Conservation (phyloP, 345 rosid species). For the Leavenworthia alabamica region DNA sequence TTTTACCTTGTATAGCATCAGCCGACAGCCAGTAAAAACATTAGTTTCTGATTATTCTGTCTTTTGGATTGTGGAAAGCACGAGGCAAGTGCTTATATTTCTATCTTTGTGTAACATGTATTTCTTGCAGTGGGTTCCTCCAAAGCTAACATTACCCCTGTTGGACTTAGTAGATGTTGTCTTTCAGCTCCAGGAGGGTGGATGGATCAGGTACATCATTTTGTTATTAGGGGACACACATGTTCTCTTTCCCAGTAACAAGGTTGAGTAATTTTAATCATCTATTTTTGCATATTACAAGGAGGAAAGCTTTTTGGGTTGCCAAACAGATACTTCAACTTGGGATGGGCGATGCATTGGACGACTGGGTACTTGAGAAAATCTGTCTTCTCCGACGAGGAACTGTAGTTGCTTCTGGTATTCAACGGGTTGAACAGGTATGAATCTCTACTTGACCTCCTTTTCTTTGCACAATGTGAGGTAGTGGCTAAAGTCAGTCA, state of each 20-base stretch:
- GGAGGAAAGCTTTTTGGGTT: conserved; percentile 98
- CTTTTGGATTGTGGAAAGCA: neutral
- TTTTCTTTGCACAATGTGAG: neutral
- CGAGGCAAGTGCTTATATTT: conserved; percentile 6
- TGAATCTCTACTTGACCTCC: conserved; percentile 1
- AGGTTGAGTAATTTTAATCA: conserved; percentile 5
- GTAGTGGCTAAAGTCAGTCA: neutral
- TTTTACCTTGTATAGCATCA: too few relatives aligned
- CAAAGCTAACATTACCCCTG: conserved; percentile 70
- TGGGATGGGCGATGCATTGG: conserved; percentile 99
- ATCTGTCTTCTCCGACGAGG: conserved; percentile 81
- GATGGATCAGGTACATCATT: conserved; percentile 83
- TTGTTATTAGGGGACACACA: neutral
- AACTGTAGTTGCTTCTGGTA: conserved; percentile 78
- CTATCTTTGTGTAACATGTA: neutral
- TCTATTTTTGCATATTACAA: conserved; percentile 29
- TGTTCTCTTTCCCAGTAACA: neutral
- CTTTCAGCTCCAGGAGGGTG: conserved; percentile 95
- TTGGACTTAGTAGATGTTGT: conserved; percentile 86
- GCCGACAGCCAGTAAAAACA: neutral
- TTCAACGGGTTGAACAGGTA: conserved; percentile 88
- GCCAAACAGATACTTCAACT: conserved; percentile 94
- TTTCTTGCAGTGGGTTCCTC: conserved; percentile 92
- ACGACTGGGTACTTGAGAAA: conserved; percentile 96
- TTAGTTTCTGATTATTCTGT: neutral